Evolutionary conservation across 2,329 filamentous ascomycete species (phyloP).

Genomic region (Botrytis squamosa): DNA sequence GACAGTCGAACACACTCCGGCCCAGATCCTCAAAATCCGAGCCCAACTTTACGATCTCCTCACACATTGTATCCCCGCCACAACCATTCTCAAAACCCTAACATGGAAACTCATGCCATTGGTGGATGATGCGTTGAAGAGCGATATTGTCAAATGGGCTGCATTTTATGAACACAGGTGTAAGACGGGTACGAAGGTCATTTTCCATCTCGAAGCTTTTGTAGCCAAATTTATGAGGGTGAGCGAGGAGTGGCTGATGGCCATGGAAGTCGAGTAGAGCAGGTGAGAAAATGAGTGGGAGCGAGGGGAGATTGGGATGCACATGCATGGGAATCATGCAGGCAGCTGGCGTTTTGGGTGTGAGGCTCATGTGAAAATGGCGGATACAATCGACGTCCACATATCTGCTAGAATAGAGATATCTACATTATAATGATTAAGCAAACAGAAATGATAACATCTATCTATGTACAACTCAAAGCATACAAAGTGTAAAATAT

Average conservation of each 20-base stretch:
- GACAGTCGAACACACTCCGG: conserved; percentile 87
- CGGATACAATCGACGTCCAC: neutral
- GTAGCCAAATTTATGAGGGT: conserved; percentile 98
- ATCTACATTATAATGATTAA: conserved; percentile 4
- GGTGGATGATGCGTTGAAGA: conserved; percentile 85
- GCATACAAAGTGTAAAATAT: neutral
- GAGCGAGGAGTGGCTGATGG: conserved; percentile 87
- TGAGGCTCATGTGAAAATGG: neutral
- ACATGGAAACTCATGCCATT: conserved; percentile 88
- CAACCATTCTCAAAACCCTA: conserved; percentile 89
- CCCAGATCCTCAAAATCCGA: conserved; percentile 81
- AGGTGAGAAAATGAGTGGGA: neutral
- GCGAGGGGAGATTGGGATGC: neutral
- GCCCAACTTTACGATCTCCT: conserved; percentile 96
- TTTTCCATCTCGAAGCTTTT: conserved; percentile 97
- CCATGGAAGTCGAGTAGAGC: conserved; percentile 63
- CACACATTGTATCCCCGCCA: conserved; percentile 94
- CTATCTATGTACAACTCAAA: neutral
- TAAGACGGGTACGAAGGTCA: conserved; percentile 88
- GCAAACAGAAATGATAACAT: neutral
- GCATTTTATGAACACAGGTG: conserved; percentile 97
- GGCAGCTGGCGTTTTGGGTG: neutral
- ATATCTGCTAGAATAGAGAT: neutral
- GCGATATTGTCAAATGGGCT: conserved; percentile 91
- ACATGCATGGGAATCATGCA: neutral